Conservation (phyloP, 768 basidiomycete genomes). For the Russula olivacea region DNA sequence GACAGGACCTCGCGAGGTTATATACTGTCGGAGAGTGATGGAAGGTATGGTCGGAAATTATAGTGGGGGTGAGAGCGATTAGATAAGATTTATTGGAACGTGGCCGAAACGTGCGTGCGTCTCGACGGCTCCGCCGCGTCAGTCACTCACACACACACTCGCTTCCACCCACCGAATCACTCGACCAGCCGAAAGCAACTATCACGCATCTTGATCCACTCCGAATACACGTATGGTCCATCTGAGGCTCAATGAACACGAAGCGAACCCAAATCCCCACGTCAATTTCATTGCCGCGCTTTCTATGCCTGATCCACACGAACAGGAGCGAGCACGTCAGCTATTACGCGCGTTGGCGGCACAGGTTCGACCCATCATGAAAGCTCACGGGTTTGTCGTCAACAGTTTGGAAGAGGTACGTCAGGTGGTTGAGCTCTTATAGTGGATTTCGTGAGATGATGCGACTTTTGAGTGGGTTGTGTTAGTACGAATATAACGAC, state of each 20-base stretch:
- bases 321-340: slow-evolving; percentile 61
- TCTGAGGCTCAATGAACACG: slow-evolving; percentile 59
- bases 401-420: slow-evolving; percentile 79
- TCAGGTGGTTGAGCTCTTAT: not conserved
- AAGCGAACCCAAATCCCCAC: slow-evolving; percentile 66
- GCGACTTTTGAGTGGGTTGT: not conserved
- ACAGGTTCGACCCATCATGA: slow-evolving; percentile 81
- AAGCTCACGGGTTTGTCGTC: slow-evolving; percentile 63
- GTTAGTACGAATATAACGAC: slow-evolving; percentile 67
- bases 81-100: slow-evolving; percentile 12
- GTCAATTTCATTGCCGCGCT: slow-evolving; percentile 72
- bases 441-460: not conserved
- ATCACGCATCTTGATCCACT: not conserved
- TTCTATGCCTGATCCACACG: slow-evolving; percentile 36
- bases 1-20: not conserved
- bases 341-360: slow-evolving; percentile 74
- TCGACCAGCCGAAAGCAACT: not conserved
- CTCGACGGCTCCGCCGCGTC: not conserved
- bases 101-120: not conserved
- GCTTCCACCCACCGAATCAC: not conserved
- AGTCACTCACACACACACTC: not conserved
- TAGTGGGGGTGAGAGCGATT: slow-evolving; percentile 1
- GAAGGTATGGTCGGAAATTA: slow-evolving; percentile 19
- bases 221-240: slow-evolving; percentile 54
- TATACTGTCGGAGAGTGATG: not conserved